Evolutionary conservation across 116 monocot species (phyloP), one percentile per base, ranked within the genome.

Genomic region (Phalaenopsis hybrid): DNA sequence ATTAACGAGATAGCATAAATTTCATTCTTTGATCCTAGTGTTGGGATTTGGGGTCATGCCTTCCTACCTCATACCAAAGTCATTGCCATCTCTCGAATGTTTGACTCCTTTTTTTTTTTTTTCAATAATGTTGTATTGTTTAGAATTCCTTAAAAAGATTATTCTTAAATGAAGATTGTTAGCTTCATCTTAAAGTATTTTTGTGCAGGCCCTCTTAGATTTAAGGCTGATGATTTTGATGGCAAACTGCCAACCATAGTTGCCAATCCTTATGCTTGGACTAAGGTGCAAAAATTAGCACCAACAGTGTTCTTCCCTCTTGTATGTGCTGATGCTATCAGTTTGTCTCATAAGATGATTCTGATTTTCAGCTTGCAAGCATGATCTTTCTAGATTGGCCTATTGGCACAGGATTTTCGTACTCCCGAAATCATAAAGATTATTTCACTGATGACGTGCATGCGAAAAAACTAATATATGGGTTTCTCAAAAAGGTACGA

Each of bases 251-350:
- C 89, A 15, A 78, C 25, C 51, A 45, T 89, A 74, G 72, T 82
- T 6, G 82, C 85, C 55, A 57, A 80, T 51, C 86, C 89, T 63
- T 50, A 82, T 78, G 59, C 87, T 37, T 89, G 87, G 87, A 89
- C 89, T 28, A 84, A 89, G 86, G 89, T 87, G 55, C 55, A 57
- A 25, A 44, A 11, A 21, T 81, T n/a, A 20, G 37, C 4, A 75
- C 23, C 17, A 69, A 10, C 20, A 31, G 10, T 13, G 5, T 21
- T 45, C 49, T 50, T 2, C 23, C 3, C 21, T 49, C 8, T 48
- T 49, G 10, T 76, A 49, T 75, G 41, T 28, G 21, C 67, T 28
- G 8, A 67, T 67, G 28, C 10, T 67, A 11, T 21, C 11, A 33
- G 20, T 75, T 20, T 75, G 6, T 75, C 33, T 78, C 50, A 78